phyloP scores from a whole-genome alignment of 768 basidiomycete species.

The Gloeopeniophorella convolvens region DNA sequence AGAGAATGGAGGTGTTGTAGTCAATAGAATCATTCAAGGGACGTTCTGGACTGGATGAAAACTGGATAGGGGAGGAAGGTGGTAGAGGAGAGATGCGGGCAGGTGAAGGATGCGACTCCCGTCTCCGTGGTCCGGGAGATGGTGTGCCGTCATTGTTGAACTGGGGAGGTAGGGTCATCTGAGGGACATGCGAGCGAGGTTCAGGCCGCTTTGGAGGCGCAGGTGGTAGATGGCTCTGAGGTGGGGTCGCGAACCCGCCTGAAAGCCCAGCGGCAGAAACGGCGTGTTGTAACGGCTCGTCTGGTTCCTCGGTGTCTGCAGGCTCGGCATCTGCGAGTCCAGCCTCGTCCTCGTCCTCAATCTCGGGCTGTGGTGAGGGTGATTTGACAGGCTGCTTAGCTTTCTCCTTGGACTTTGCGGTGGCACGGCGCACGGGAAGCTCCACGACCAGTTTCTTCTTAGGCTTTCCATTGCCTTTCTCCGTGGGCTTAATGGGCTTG shows the following conservation, averaged over 20 bases:
- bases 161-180: conserved; percentile 7
- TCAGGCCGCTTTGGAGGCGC: conserved; percentile 10
- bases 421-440: neutral
- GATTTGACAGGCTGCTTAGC: neutral
- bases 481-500: neutral
- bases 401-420: conserved; percentile 10
- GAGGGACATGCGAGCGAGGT: conserved; percentile 11
- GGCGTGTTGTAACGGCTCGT: neutral
- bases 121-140: conserved; percentile 9
- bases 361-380: neutral
- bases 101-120: neutral
- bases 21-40: neutral
- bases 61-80: conserved; percentile 11
- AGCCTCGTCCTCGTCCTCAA: no score
- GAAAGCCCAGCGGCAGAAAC: neutral
- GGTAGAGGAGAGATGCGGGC: conserved; percentile 2
- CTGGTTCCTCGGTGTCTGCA: neutral
- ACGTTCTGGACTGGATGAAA: conserved; percentile 9
- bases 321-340: neutral
- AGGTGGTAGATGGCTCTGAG: conserved; percentile 13
- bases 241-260: conserved; percentile 12
- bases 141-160: conserved; percentile 8
- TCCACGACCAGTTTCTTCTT: conserved; percentile 1
- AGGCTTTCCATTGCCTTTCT: neutral
- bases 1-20: neutral